phyloP scores from a whole-genome alignment of 2,329 filamentous ascomycete genomes.

The Penicillium sp. region DNA sequence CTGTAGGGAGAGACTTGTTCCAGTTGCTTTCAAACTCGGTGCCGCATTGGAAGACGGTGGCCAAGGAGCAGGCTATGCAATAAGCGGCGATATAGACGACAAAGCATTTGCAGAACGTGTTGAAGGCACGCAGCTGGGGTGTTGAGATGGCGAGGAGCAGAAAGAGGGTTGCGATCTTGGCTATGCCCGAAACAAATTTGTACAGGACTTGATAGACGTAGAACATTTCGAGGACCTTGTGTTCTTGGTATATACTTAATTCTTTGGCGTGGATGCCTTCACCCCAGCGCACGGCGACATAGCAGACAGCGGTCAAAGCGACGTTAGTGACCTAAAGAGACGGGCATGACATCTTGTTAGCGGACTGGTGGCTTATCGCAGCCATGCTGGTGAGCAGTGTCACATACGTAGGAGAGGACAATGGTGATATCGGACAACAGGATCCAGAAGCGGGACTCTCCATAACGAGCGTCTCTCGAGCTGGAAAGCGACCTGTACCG shows the following conservation, averaged over 20 bases:
- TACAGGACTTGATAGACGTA: constrained; percentile 6
- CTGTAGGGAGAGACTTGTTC: constrained; percentile 2
- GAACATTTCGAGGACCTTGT: constrained; percentile 1
- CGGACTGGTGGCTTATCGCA: neutral
- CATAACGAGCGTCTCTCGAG: neutral
- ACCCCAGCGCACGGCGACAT: neutral
- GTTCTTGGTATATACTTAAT: neutral
- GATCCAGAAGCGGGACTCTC: constrained; percentile 6
- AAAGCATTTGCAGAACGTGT: constrained; percentile 3
- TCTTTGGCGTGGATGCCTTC: constrained; percentile 5
- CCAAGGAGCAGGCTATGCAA: neutral
- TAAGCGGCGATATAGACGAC: constrained; percentile 3
- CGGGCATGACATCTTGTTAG: neutral
- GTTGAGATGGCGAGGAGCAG: constrained; percentile 1
- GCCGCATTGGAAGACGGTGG: constrained; percentile 4
- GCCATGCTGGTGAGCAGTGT: no score
- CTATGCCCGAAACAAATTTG: constrained; percentile 6
- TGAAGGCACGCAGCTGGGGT: neutral
- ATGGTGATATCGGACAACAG: constrained; percentile 4
- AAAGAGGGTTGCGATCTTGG: neutral
- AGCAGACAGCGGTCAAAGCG: constrained; percentile 3
- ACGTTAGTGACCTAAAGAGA: neutral
- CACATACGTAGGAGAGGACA: neutral
- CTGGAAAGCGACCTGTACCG: constrained; percentile 3
- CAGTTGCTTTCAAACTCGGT: constrained; percentile 4